Conservation (phyloP, 208 protist species). For the Leishmania arabica region DNA sequence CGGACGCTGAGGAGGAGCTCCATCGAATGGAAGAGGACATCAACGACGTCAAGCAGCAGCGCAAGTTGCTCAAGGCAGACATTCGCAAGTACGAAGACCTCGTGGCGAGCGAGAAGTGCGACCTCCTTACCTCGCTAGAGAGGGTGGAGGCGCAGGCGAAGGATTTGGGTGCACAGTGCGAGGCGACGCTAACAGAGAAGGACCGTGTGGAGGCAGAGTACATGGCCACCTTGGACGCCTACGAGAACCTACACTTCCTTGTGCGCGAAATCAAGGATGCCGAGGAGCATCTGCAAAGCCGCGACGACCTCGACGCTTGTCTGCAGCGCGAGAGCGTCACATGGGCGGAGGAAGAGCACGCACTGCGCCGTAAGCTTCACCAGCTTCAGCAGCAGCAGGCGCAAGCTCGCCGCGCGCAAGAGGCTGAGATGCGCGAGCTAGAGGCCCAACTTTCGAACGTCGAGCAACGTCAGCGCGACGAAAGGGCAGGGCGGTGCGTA, state of each 20-base stretch:
- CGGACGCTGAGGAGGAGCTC: slow-evolving; percentile 70
- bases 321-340: slow-evolving; percentile 71
- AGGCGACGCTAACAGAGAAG: slow-evolving; percentile 54
- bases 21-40: slow-evolving; percentile 75
- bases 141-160: slow-evolving; percentile 69
- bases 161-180: slow-evolving; percentile 53
- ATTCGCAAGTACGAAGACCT: slow-evolving; percentile 51
- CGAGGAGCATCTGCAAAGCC: slow-evolving; percentile 57
- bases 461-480: slow-evolving; percentile 49
- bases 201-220: slow-evolving; percentile 72
- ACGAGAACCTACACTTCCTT: slow-evolving; percentile 78
- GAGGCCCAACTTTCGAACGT: slow-evolving; percentile 59
- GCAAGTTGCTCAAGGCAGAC: slow-evolving; percentile 49
- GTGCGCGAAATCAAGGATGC: slow-evolving; percentile 78
- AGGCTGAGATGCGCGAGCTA: slow-evolving; percentile 58
- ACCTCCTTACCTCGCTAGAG: slow-evolving; percentile 61
- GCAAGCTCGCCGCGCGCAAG: slow-evolving; percentile 42
- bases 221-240: slow-evolving; percentile 78
- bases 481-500: slow-evolving; percentile 43
- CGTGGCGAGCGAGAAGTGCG: slow-evolving; percentile 65
- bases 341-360: slow-evolving; percentile 88
- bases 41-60: slow-evolving; percentile 42
- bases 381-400: slow-evolving; percentile 53
- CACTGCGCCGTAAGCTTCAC: slow-evolving; percentile 55
- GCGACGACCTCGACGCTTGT: slow-evolving; percentile 64